These are phyloP conservation scores for Ampelocalamus luodianensis DNA, from an alignment of 176 grass and related monocot genomes.

Conservation along the genomic window DNA sequence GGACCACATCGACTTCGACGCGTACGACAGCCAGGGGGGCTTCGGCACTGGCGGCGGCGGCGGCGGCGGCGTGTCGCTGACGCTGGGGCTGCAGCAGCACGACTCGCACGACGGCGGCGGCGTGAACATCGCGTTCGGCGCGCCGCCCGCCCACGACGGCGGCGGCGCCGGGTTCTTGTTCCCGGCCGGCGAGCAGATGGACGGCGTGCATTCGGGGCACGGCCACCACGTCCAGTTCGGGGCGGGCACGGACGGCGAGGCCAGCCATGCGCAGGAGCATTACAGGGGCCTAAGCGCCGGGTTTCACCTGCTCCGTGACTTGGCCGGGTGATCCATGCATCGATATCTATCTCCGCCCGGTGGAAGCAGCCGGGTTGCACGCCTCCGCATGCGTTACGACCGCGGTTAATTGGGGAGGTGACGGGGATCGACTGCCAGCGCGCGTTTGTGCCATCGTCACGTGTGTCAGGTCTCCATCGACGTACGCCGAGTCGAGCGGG, in stretches of 20 bases:
- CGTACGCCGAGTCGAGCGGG: no score
- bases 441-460: background rate
- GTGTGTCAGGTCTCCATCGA: background rate
- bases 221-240: constrained; percentile 46
- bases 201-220: constrained; percentile 42
- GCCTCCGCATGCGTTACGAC: background rate
- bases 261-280: constrained; percentile 37
- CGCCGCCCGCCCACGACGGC: constrained; percentile 33
- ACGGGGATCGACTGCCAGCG: background rate
- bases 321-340: constrained; percentile 51
- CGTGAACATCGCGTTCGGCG: constrained; percentile 67
- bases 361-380: background rate
- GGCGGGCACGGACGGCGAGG: constrained; percentile 39
- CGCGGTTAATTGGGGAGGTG: background rate
- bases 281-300: constrained; percentile 47
- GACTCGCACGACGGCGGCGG: constrained; percentile 42
- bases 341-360: background rate
- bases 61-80: constrained; percentile 65
- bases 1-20: constrained; percentile 61
- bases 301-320: constrained; percentile 62
- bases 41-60: constrained; percentile 23
- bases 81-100: constrained; percentile 86
- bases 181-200: constrained; percentile 49
- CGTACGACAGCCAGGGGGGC: constrained; percentile 38
- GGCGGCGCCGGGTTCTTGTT: constrained; percentile 45